phyloP scores from a whole-genome alignment of 2,329 filamentous ascomycete species.

The Teratosphaeria nubilosa region DNA sequence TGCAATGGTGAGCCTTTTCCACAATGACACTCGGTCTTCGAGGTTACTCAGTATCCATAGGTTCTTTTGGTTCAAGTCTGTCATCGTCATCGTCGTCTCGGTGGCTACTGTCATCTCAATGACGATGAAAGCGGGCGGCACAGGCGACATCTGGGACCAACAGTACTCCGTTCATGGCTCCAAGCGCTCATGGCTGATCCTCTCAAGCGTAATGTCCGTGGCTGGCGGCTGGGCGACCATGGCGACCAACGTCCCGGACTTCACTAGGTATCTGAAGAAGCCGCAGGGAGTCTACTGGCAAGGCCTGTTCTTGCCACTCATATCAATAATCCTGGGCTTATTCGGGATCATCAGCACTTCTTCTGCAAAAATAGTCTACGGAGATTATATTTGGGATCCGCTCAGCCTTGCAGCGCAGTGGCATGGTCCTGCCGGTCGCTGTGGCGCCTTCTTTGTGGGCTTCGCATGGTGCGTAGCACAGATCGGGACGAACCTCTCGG shows the following conservation, averaged over 20 bases:
- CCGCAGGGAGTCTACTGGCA: slow-evolving; percentile 27
- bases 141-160: slow-evolving; percentile 20
- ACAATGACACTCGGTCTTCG: too few relatives aligned
- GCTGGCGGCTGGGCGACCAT: slow-evolving; percentile 21
- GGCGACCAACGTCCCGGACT: slow-evolving; percentile 29
- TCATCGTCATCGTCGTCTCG: slow-evolving; percentile 42
- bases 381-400: slow-evolving; percentile 32
- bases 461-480: slow-evolving; percentile 43
- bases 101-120: slow-evolving; percentile 36
- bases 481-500: slow-evolving; percentile 43
- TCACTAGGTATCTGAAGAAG: slow-evolving; percentile 25
- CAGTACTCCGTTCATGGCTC: slow-evolving; percentile 19
- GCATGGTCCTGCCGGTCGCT: slow-evolving; percentile 21
- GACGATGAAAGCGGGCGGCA: slow-evolving; percentile 19
- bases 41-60: neutral
- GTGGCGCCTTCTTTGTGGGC: slow-evolving; percentile 25
- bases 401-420: slow-evolving; percentile 27
- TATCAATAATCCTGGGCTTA: slow-evolving; percentile 39
- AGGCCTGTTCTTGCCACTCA: slow-evolving; percentile 35
- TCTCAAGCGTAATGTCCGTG: slow-evolving; percentile 21
- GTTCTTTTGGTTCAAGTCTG: slow-evolving; percentile 23
- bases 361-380: slow-evolving; percentile 44
- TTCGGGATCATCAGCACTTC: slow-evolving; percentile 49
- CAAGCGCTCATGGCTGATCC: slow-evolving; percentile 17
- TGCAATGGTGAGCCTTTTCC: slow-evolving; percentile 30